Evolutionary conservation across 1,139 yeast species (phyloP), one percentile per base, ranked within the genome.

Genomic region (Hansenula anomala): DNA sequence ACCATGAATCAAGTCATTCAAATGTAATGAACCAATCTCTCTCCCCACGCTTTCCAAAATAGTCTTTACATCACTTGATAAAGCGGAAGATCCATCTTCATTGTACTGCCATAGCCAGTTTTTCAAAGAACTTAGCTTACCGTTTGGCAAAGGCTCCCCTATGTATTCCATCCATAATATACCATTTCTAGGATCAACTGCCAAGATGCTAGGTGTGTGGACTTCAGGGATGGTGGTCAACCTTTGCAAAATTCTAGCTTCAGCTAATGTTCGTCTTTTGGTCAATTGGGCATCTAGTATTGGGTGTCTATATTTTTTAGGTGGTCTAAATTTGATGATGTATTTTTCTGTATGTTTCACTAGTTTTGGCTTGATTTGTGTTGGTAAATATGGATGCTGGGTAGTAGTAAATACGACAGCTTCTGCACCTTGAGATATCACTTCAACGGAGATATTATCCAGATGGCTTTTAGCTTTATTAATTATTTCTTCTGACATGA

Each of bases 341-440:
- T 69, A 84, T 36, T 66, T 59, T 4, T 49, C 37, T 1, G 52
- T 46, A 37, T 64, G 58, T 15, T 50, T 45, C 11, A 47, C 34
- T 36, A 50, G 32, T 45, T 37, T 30, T 54, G 60, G 36, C 35
- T 47, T n/a, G 40, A 43, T 33, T 7, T 28, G 26, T 2, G 44
- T 13, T 15, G 72, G 67, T 26, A 71, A 55, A 55, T 82, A 89
- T 14, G 97, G 97, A 58, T 88, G 96, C 3, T 60, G 59, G 0
- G 58, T 42, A 0, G 94, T 75, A 25, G 68, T 62, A 58, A 84
- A 87, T 2, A 89, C 92, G 18, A 87, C 69, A 0, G 97, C 96
- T 56, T 90, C 97, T 1, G 97, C 97, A n/a, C 97, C 97, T 57
- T 90, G 97, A 0, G 96, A 85, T 3, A 87, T 66, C 31, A 80